Evolutionary conservation across 495 filamentous ascomycete genomes (phyloP), one percentile per base, ranked within the genome.

Genomic region (Glarea lozoyensis): DNA sequence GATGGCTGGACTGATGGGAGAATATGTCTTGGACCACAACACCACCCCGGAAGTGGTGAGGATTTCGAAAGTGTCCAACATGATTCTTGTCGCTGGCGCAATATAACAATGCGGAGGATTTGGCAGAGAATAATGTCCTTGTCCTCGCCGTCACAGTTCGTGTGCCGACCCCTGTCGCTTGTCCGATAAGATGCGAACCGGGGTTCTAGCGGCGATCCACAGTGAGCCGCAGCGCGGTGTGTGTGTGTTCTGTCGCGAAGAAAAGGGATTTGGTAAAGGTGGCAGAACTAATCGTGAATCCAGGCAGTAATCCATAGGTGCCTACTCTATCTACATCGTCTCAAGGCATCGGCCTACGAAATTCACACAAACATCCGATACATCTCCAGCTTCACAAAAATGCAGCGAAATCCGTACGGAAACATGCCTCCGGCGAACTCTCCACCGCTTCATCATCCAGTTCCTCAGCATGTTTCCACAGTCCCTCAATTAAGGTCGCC

Each of bases 401-500:
- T 95, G 88, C 90, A 97, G 64, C 82, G 88, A 59, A 68, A 75
- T 49, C 71, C 75, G 36, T 94, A 88, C 66, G 80, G 77, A 53
- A 76, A 78, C 40, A 74, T 64, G 25, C 53, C 79, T 18, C 82
- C 79, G 31, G 82, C 85, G 43, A 84, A 86, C 53, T 95, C 92
- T 50, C 92, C 92, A 56, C 93, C 92, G 31, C 82, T 99, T 48
- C 92, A 99, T 66, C 92, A 99, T 62, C 92, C 92, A 20, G 89
- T 97, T 34, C 93, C 93, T 34, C 93, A 97, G 58, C 93, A 97
- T 74, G 89, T 97, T 43, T 95, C 93, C 52, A 94, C 89, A 37
- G 93, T 99, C 37, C 92, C 92, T n/a, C 89, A 96, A 67, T 83
- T 99, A 64, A 83, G 94, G 67, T 97, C 92, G 41, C 92, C 92